Percentiles rank a stretch among this genome's conserved stretches.
Conservation (phyloP, 768 basidiomycete genomes). For the Pleurotus giganteus region DNA sequence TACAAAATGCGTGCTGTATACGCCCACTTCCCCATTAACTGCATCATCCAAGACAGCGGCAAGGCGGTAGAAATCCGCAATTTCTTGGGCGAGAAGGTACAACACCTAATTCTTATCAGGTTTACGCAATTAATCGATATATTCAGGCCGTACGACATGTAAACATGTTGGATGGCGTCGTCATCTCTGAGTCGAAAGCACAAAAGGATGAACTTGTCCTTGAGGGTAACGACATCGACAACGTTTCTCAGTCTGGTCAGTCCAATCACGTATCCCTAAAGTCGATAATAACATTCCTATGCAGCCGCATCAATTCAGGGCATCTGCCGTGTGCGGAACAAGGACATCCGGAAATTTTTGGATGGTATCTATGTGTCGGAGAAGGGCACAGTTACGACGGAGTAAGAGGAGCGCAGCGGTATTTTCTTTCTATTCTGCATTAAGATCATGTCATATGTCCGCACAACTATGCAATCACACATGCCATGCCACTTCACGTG, state of each 20-base stretch:
- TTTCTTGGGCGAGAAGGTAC: conserved; percentile 91
- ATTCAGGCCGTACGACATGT: conserved; percentile 89
- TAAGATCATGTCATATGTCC: not conserved
- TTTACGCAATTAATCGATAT: not conserved
- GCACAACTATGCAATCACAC: not conserved
- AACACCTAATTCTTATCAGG: not conserved
- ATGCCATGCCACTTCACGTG: not conserved
- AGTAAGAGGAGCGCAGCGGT: conserved; percentile 25
- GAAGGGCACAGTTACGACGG: conserved; percentile 60
- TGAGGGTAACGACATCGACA: conserved; percentile 94
- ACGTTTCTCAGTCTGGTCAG: conserved; percentile 93
- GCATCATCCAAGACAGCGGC: conserved; percentile 83
- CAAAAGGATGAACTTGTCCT: conserved; percentile 96
- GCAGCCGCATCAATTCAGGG: conserved; percentile 95
- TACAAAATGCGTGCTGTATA: conserved; percentile 99
- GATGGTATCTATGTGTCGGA: conserved; percentile 92
- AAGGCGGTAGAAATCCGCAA: conserved; percentile 85
- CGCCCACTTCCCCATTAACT: conserved; percentile 99
- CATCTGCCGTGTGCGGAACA: conserved; percentile 95
- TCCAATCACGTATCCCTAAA: conserved; percentile 3
- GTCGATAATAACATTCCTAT: conserved; percentile 2
- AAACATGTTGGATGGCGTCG: conserved; percentile 87
- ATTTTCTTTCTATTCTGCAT: not conserved
- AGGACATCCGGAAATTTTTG: conserved; percentile 99
- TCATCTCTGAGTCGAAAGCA: conserved; percentile 77